Evolutionary conservation across 2,329 filamentous ascomycete genomes (phyloP).

Genomic region (Phoma sp.): DNA sequence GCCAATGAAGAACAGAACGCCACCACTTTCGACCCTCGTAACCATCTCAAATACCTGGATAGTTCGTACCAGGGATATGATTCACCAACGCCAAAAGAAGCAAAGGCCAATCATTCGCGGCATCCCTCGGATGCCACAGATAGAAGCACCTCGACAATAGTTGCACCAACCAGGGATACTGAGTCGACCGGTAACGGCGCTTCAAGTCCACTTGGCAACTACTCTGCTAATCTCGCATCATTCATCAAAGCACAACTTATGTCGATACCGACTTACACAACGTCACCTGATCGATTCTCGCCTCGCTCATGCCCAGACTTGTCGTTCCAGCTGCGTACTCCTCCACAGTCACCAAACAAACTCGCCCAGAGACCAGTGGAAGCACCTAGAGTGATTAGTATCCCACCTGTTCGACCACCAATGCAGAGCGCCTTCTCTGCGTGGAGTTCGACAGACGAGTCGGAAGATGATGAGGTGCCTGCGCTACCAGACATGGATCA

Average conservation of each 20-base stretch:
- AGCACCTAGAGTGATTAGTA: slow-evolving; percentile 35
- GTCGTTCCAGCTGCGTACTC: slow-evolving; percentile 26
- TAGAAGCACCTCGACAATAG: slow-evolving; percentile 39
- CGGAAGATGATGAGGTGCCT: slow-evolving; percentile 29
- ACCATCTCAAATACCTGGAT: slow-evolving; percentile 43
- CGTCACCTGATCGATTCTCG: slow-evolving; percentile 26
- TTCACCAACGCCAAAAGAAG: slow-evolving; percentile 15
- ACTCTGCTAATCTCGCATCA: slow-evolving; percentile 47
- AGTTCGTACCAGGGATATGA: slow-evolving; percentile 22
- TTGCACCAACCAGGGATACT: slow-evolving; percentile 18
- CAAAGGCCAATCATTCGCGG: slow-evolving; percentile 31
- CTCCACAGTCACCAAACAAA: slow-evolving; percentile 32
- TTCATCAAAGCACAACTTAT: slow-evolving; percentile 46
- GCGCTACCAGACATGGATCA: slow-evolving; percentile 23
- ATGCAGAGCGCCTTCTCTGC: slow-evolving; percentile 46
- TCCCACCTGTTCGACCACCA: slow-evolving; percentile 43
- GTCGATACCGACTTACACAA: slow-evolving; percentile 44
- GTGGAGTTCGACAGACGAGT: slow-evolving; percentile 49
- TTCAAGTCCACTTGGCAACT: slow-evolving; percentile 38
- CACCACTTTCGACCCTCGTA: slow-evolving; percentile 35
- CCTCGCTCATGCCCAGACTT: slow-evolving; percentile 45
- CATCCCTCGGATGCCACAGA: slow-evolving; percentile 42
- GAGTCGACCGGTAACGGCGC: slow-evolving; percentile 9
- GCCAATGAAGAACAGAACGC: slow-evolving; percentile 25
- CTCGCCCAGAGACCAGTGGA: slow-evolving; percentile 25